Conservation (phyloP, 139 green algal species). For the Coccomyxa sp. region DNA sequence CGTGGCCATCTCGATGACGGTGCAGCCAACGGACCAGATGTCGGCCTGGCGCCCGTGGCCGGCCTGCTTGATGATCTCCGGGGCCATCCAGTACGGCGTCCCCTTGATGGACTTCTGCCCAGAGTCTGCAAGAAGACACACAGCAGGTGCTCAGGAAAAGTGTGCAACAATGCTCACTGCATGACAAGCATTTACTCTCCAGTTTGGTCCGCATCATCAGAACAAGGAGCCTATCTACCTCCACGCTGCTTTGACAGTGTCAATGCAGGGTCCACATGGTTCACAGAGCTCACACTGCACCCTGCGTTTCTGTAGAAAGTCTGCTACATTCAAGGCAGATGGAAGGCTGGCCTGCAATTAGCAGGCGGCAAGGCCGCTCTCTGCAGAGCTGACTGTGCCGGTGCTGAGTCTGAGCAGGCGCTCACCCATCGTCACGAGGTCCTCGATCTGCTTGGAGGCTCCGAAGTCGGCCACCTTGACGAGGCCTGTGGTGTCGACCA, state of each 20-base stretch:
- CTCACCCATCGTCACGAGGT: constrained; percentile 80
- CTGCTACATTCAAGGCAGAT: not conserved
- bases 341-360: not conserved
- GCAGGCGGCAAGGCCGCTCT: not conserved
- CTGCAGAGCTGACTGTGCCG: not conserved
- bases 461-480: constrained; percentile 98
- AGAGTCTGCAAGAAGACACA: constrained; percentile 43
- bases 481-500: constrained; percentile 82
- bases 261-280: too few species aligned
- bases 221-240: too few species aligned
- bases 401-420: constrained; percentile 4
- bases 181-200: too few species aligned
- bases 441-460: constrained; percentile 87
- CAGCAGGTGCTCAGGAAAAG: too few species aligned
- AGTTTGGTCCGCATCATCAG: too few species aligned
- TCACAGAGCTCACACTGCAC: too few species aligned
- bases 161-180: too few species aligned
- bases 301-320: too few species aligned
- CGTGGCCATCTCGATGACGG: constrained; percentile 95
- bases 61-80: constrained; percentile 90
- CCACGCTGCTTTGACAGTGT: too few species aligned
- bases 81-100: constrained; percentile 98
- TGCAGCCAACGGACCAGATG: constrained; percentile 96
- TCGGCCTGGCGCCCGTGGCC: constrained; percentile 81
- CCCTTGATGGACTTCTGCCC: constrained; percentile 87